Conservation (phyloP, 148 eudicot genomes). For the Chenopodium album region DNA sequence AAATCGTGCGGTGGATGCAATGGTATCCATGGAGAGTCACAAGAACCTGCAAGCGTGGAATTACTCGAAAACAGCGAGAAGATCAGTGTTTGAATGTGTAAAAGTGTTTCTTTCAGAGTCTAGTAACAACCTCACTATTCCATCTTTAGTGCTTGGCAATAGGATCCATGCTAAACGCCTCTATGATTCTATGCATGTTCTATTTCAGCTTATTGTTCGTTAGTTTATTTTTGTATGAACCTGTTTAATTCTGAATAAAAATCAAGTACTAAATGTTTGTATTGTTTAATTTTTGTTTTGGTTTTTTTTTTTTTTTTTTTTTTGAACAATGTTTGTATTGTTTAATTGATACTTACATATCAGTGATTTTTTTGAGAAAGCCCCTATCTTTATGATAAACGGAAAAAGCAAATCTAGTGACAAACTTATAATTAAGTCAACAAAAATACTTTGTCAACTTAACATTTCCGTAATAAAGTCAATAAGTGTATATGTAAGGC, state of each 20-base stretch:
- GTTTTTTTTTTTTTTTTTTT: too few relatives aligned
- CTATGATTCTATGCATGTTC: slow-evolving; percentile 2
- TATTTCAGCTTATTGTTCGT: slow-evolving; percentile 6
- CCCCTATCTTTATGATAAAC: too few relatives aligned
- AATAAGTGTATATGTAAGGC: too few relatives aligned
- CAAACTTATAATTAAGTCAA: too few relatives aligned
- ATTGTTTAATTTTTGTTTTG: too few relatives aligned
- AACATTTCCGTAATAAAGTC: too few relatives aligned
- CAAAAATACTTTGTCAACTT: too few relatives aligned
- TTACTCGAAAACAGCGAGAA: background rate
- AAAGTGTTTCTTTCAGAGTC: background rate
- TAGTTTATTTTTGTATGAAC: background rate
- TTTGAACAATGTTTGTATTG: too few relatives aligned
- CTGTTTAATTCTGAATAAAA: background rate
- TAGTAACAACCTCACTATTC: background rate
- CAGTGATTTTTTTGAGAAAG: too few relatives aligned
- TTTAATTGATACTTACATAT: too few relatives aligned
- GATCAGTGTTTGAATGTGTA: background rate
- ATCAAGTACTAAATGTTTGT: too few relatives aligned
- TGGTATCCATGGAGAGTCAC: slow-evolving; percentile 1
- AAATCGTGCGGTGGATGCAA: slow-evolving; percentile 1
- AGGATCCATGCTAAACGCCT: slow-evolving; percentile 12
- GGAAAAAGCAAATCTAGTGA: too few relatives aligned
- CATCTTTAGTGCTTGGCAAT: background rate
- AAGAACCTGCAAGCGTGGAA: slow-evolving; percentile 14